Percentiles rank a stretch among this genome's conserved stretches.
phyloP scores from a whole-genome alignment of 148 eudicot genomes.

The Cornus controversa region DNA sequence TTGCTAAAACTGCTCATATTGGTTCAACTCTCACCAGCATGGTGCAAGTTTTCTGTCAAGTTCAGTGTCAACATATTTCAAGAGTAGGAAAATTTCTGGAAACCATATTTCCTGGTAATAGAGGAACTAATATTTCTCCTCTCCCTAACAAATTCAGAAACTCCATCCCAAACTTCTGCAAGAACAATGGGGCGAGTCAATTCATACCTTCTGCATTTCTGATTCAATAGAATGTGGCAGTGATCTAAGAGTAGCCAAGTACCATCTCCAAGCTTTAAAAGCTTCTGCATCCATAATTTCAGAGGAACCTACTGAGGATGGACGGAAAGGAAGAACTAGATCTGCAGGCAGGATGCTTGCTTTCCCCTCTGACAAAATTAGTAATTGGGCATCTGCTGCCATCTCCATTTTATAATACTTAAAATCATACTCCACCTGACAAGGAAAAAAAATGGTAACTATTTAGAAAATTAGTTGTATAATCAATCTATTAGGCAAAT shows the following conservation, averaged over 20 bases:
- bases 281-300: slow-evolving; percentile 41
- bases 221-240: slow-evolving; percentile 76
- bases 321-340: slow-evolving; percentile 74
- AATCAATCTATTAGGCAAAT: background rate
- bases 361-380: slow-evolving; percentile 84
- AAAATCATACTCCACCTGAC: slow-evolving; percentile 90
- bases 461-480: background rate
- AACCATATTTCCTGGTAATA: no score
- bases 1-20: no score
- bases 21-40: no score
- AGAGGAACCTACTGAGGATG: slow-evolving; percentile 42
- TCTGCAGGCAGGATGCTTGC: slow-evolving; percentile 90
- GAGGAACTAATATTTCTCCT: no score
- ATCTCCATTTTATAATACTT: slow-evolving; percentile 86
- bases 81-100: no score
- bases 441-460: background rate
- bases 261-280: slow-evolving; percentile 87
- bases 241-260: slow-evolving; percentile 60
- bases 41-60: no score
- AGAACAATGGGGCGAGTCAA: background rate
- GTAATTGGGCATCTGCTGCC: slow-evolving; percentile 79
- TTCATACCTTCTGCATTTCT: slow-evolving; percentile 81
- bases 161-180: background rate
- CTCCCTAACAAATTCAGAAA: no score
- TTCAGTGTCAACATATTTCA: no score